Evolutionary conservation across 2,329 filamentous ascomycete genomes (phyloP), one percentile per base, ranked within the genome.

Genomic region (Cladosporium sphaerospermum): DNA sequence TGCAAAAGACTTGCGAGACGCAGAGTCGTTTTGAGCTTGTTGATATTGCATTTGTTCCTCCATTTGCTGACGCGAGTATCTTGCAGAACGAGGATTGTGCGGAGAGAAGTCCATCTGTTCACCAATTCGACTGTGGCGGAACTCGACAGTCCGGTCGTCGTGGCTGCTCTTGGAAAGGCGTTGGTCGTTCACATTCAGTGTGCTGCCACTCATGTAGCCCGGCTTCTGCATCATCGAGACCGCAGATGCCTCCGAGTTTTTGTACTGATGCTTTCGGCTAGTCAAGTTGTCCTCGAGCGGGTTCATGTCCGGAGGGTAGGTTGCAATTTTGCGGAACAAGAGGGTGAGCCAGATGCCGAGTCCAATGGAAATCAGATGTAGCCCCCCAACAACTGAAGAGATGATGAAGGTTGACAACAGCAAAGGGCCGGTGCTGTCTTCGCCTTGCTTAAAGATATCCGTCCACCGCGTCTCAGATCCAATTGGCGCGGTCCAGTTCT

Each of bases 241-340:
- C 3, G 75, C 74, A 2, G 77, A 73, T 13, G 66, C 64, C 13
- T 80, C 77, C 0, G 78, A 81, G 60, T 80, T 82, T 66, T 88
- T 91, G 64, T 86, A 82, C 75, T 90, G 91, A 71, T 95, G 89
- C 62, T 75, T 70, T 19, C 85, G 81, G 9, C 88, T 84, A 1
- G 90, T 96, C 54, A 95, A 74, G 63, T 92, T 85, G 59, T 88
- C 83, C 67, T 96, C 91, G 11, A 97, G 77, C 1, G 92, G 92
- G 67, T 97, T 97, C 87, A 96, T 89, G 65, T 97, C 92, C 0
- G 92, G 91, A 5, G 92, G 92, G 67, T 96, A 79, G 16, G 78
- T 76, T 4, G 84, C 78, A 62, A 97, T 96, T 64, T 87, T 86
- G 39, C 85, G 82, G 80, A 96, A 97, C 61, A 86, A 81, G 49